Evolutionary conservation across 1,284 basidiomycete genomes (phyloP).

Genomic region (Papiliotrema laurentii): DNA sequence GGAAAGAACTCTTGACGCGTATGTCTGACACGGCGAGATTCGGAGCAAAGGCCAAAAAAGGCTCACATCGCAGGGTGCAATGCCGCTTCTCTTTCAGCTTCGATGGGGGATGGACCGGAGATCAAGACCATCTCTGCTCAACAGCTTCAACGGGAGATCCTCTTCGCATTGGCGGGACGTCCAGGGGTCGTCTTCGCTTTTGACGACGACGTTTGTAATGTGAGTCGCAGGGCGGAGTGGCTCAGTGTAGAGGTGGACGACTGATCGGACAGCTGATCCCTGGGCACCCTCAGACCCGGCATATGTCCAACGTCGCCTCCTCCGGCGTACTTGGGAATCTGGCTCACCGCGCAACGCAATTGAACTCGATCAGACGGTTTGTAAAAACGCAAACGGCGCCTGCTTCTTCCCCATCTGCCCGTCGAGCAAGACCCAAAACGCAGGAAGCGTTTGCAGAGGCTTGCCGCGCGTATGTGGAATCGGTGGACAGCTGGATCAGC

Average conservation of each 20-base stretch:
- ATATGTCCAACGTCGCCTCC: constrained; percentile 62
- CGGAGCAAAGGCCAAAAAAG: not conserved
- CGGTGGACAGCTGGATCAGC: constrained; percentile 67
- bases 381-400: constrained; percentile 48
- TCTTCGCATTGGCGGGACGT: constrained; percentile 35
- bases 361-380: constrained; percentile 62
- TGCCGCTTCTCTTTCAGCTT: constrained; percentile 5
- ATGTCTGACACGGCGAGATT: not conserved
- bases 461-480: constrained; percentile 57
- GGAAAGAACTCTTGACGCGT: constrained; percentile 31
- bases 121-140: constrained; percentile 20
- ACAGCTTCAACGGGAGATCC: constrained; percentile 37
- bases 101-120: not conserved
- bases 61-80: not conserved
- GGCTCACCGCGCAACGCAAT: constrained; percentile 45
- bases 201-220: constrained; percentile 17
- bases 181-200: constrained; percentile 30
- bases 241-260: not conserved
- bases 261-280: constrained; percentile 9
- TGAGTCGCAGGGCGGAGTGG: constrained; percentile 11
- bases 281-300: constrained; percentile 37
- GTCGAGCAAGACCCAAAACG: constrained; percentile 53
- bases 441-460: constrained; percentile 76
- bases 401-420: constrained; percentile 18
- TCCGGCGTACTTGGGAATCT: constrained; percentile 60